Conservation (phyloP, 2,329 filamentous ascomycete genomes). For the Cladophialophora chaetospira region DNA sequence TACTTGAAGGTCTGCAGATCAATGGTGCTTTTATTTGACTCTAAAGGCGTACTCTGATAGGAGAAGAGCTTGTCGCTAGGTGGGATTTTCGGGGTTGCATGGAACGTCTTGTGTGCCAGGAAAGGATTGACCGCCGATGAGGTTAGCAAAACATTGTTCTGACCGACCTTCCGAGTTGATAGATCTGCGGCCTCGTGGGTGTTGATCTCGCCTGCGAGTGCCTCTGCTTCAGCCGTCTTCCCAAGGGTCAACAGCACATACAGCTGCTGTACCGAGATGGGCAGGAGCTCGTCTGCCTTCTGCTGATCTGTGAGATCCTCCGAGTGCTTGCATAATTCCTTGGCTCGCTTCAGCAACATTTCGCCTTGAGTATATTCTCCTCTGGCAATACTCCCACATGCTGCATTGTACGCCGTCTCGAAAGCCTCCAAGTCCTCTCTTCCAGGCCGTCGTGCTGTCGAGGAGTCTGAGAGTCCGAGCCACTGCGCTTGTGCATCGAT, state of each 20-base stretch:
- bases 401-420: constrained; percentile 66
- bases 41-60: constrained; percentile 58
- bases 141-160: constrained; percentile 59
- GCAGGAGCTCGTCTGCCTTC: constrained; percentile 60
- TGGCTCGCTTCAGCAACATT: constrained; percentile 61
- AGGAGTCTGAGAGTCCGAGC: constrained; percentile 55
- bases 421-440: constrained; percentile 65
- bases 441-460: constrained; percentile 55
- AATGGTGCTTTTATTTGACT: constrained; percentile 57
- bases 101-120: constrained; percentile 58
- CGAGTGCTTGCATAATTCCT: constrained; percentile 61
- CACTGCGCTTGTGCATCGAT: constrained; percentile 65
- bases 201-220: constrained; percentile 54
- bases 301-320: constrained; percentile 63
- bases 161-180: constrained; percentile 61
- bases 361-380: constrained; percentile 61
- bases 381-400: constrained; percentile 63
- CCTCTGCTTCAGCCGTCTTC: constrained; percentile 58
- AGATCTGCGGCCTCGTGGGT: constrained; percentile 57
- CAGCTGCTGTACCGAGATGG: constrained; percentile 63
- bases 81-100: constrained; percentile 52
- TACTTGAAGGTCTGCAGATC: constrained; percentile 64
- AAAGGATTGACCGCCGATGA: constrained; percentile 57
- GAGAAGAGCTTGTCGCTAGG: constrained; percentile 59
- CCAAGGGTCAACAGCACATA: constrained; percentile 60